Evolutionary conservation across 192 early-diverging fungal genomes (phyloP), one percentile per base, ranked within the genome.

Genomic region (Thoreauomyces humboldtii): DNA sequence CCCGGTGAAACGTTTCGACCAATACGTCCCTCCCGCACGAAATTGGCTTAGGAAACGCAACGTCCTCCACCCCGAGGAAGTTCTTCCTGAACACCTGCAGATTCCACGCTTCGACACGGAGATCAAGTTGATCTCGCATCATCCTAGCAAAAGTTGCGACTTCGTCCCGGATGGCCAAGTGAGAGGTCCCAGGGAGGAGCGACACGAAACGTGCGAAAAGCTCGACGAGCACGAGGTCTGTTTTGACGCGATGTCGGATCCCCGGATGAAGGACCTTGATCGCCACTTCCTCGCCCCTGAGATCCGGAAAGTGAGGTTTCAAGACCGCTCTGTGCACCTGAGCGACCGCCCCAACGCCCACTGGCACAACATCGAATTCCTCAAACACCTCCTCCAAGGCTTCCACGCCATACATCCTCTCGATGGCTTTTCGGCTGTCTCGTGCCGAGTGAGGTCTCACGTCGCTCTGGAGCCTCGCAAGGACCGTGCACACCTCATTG

Each of bases 261-360:
- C 80, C 74, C 3, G 96, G 96, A 63, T 98, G 96, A 28, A 96
- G 71, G 24, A 98, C 86, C 64, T 98, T 98, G 58, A 98, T 81
- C 0, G 93, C 94, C 14, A 56, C 56, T 25, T 60, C 45, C 29
- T 58, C 38, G 22, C 46, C 50, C 6, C 7, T 17, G 28, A 17
- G 25, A 1, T 38, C 41, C 4, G 43, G 32, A 42, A 19, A 11
- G 11, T 22, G 6, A n/a, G 14, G 31, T 31, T 31, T 41, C 24
- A 72, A 36, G 4, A 43, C 22, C 2, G 63, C 69, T 7, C 69
- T 36, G 25, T 82, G 80, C 35, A 94, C 94, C 74, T 98, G 96
- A 0, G 94, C 94, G 65, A 98, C 93, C 7, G 96, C 93, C 2
- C 96, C 96, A 12, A 91, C 90, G 0, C 96, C 96, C 25, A 95